Base-by-base conservation (phyloP, 805 yeast genomes). In the Wickerhamiella alocasiicola region DNA sequence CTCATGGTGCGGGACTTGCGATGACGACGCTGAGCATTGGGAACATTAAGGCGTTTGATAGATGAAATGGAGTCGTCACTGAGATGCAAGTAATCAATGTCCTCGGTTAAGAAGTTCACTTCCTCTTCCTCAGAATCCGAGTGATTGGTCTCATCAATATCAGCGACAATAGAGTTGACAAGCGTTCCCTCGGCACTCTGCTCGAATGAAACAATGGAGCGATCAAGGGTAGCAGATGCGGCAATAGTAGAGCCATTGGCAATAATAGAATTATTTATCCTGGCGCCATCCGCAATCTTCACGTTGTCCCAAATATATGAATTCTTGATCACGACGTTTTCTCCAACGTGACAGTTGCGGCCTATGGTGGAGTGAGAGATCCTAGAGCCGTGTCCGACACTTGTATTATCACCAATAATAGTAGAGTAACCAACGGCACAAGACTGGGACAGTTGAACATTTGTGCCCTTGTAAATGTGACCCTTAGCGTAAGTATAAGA, bases 381-480 rank as follows among this genome's bases (percentile, higher is more conserved):
- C 4, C 53, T 48, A 0, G 94, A 65, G 13, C 78, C 76, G 49
- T 80, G 85, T 31, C 94, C 94, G 50, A 91, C 78, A 30, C 64
- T 65, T 0, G 95, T 70, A 39, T 74, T 70, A 1, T 78, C 65
- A 3, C 97, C 98, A 48, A 91, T 79, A 3, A 84, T 81, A 1
- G 93, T 81, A 49, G 82, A 69, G 41, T 77, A 72, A 15, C 81
- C 82, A 45, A 91, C 75, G 49, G 74, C 75, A 63, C 96, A 85
- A n/a, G 91, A 78, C 55, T 88, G 95, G 0, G 96, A 94, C 49
- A 88, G 67, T 6, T 84, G 76, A n/a, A 88, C 88, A 49, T 78
- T 80, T 28, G 74, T 72, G 55, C 87, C 96, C 60, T 85, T 85
- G 60, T 91, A 91, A 40, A 88, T 73, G 59, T 91, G 93, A 41